phyloP scores from a whole-genome alignment of 2,329 filamentous ascomycete genomes.

The Botryotinia narcissicola region DNA sequence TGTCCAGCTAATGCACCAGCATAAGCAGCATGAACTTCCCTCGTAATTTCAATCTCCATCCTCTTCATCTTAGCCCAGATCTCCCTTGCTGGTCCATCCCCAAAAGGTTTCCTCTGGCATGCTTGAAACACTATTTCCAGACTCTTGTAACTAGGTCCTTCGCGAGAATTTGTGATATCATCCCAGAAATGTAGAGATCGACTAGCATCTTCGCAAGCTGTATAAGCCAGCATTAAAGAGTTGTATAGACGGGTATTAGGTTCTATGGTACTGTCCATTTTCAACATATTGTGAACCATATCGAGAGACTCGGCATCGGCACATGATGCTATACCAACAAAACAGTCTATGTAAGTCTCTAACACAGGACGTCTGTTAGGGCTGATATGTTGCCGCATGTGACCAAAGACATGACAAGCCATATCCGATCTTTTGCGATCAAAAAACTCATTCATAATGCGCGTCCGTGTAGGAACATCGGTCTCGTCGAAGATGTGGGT shows the following conservation, averaged over 20 bases:
- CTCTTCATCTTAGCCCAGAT: slow-evolving; percentile 69
- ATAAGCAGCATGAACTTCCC: slow-evolving; percentile 72
- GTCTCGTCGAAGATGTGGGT: slow-evolving; percentile 65
- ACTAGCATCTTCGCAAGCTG: slow-evolving; percentile 61
- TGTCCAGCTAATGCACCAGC: slow-evolving; percentile 73
- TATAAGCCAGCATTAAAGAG: slow-evolving; percentile 82
- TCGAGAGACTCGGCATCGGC: slow-evolving; percentile 64
- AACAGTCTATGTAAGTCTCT: slow-evolving; percentile 74
- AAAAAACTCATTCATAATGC: slow-evolving; percentile 82
- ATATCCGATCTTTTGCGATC: slow-evolving; percentile 75
- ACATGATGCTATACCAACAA: slow-evolving; percentile 68
- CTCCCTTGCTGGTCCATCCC: slow-evolving; percentile 59
- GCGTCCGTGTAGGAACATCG: slow-evolving; percentile 60
- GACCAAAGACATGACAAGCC: slow-evolving; percentile 81
- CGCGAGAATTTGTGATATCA: slow-evolving; percentile 76
- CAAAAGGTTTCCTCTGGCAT: slow-evolving; percentile 62
- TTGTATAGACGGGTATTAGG: slow-evolving; percentile 76
- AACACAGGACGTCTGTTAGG: slow-evolving; percentile 61
- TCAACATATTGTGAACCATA: slow-evolving; percentile 87
- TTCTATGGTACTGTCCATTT: slow-evolving; percentile 81
- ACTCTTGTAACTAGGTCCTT: slow-evolving; percentile 81
- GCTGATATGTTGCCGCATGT: slow-evolving; percentile 81
- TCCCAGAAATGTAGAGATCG: slow-evolving; percentile 78
- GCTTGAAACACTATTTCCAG: slow-evolving; percentile 78
- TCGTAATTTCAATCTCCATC: slow-evolving; percentile 77